These are phyloP conservation scores for Eimeria necatrix DNA, from an alignment of 169 alveolate species.

Conservation along the genomic window DNA sequence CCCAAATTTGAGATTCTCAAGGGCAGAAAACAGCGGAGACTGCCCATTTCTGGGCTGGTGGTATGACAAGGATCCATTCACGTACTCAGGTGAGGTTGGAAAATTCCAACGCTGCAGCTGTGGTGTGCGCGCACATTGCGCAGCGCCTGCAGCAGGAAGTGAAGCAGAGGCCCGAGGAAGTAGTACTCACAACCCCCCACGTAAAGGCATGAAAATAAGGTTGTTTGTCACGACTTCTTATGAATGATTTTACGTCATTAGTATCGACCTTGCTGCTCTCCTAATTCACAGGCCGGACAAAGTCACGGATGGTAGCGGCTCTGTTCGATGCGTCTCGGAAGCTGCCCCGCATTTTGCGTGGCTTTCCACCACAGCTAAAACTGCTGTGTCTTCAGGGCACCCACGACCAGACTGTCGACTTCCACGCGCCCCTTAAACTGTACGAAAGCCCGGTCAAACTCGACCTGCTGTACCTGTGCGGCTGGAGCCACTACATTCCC, in stretches of 20 bases:
- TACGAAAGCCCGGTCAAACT: slow-evolving; percentile 56
- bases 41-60: slow-evolving; percentile 75
- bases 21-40: slow-evolving; percentile 45
- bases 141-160: background rate
- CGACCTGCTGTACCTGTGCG: slow-evolving; percentile 69
- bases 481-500: slow-evolving; percentile 76
- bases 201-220: too few species aligned
- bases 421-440: slow-evolving; percentile 36
- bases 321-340: slow-evolving; percentile 44
- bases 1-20: slow-evolving; percentile 63
- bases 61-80: slow-evolving; percentile 69
- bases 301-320: slow-evolving; percentile 73
- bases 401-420: slow-evolving; percentile 68
- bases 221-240: background rate
- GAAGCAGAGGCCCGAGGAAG: background rate
- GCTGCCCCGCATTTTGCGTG: background rate
- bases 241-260: background rate
- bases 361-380: slow-evolving; percentile 50
- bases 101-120: background rate
- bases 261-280: background rate
- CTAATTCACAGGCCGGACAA: slow-evolving; percentile 37
- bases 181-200: background rate
- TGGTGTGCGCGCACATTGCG: background rate
- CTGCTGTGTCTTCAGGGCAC: slow-evolving; percentile 75
- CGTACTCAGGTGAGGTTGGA: slow-evolving; percentile 50